These are phyloP conservation scores for Citrullus colocynthis DNA, from an alignment of 306 rosid genomes.

Conservation along the genomic window DNA sequence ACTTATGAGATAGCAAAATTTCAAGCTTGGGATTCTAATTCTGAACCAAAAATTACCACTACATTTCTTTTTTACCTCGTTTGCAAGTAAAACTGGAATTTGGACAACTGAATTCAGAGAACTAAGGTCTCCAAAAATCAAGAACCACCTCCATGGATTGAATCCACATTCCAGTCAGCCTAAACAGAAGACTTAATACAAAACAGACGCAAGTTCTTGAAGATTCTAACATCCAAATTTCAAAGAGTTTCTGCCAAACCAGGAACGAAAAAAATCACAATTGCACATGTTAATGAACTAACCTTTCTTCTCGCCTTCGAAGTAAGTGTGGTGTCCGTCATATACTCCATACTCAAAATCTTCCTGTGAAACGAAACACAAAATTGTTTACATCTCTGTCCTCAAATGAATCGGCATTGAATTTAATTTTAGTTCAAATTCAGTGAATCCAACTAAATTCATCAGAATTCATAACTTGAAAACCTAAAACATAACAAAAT, in stretches of 20 bases:
- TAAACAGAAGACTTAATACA: neutral
- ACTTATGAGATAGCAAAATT: neutral
- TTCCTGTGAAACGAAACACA: constrained; percentile 35
- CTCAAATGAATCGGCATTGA: neutral
- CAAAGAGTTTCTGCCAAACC: neutral
- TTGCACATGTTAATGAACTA: neutral
- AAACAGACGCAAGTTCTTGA: neutral
- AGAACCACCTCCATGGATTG: neutral
- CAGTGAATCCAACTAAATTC: neutral
- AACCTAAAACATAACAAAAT: neutral
- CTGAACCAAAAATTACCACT: neutral
- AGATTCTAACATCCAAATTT: neutral
- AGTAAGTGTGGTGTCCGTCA: constrained; percentile 77
- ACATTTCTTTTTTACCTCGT: neutral
- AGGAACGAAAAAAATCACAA: neutral
- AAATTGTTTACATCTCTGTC: neutral
- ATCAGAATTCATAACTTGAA: neutral
- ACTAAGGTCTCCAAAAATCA: neutral
- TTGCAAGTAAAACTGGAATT: too few relatives aligned
- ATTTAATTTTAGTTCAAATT: neutral
- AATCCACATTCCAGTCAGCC: neutral
- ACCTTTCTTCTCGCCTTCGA: constrained; percentile 60
- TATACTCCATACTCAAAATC: constrained; percentile 64
- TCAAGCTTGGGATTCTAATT: neutral
- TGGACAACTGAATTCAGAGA: neutral